Conservation (phyloP, 768 basidiomycete genomes). For the Termitomyces titanicus region DNA sequence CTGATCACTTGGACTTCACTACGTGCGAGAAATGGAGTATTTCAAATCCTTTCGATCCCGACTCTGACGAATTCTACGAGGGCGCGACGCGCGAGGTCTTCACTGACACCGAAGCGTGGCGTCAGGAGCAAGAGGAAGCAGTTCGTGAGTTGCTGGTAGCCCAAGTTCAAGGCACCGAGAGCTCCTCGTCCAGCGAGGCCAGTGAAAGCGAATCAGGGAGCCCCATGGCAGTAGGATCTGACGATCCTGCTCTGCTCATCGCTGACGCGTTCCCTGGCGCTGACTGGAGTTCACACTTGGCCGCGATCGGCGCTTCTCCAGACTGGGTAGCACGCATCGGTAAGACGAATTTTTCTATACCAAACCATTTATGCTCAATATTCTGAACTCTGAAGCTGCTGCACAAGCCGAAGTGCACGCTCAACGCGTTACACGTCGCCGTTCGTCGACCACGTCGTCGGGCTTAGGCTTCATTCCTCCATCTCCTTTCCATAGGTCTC, state of each 20-base stretch:
- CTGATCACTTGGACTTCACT: slow-evolving; percentile 13
- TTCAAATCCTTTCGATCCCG: slow-evolving; percentile 71
- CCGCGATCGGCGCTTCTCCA: slow-evolving; percentile 6
- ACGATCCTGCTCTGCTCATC: slow-evolving; percentile 37
- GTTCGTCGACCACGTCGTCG: slow-evolving; percentile 20
- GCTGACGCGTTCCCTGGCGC: slow-evolving; percentile 30
- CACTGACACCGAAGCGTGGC: slow-evolving; percentile 40
- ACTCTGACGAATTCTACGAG: slow-evolving; percentile 74
- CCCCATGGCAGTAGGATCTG: slow-evolving; percentile 43
- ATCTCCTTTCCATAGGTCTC: slow-evolving; percentile 19
- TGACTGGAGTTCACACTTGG: slow-evolving; percentile 20
- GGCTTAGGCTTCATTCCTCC: slow-evolving; percentile 19
- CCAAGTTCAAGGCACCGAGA: slow-evolving; percentile 26
- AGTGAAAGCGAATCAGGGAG: slow-evolving; percentile 45
- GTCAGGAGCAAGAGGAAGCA: slow-evolving; percentile 27
- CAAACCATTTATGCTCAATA: background rate
- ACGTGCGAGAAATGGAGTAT: slow-evolving; percentile 58
- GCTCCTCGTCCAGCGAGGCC: slow-evolving; percentile 37
- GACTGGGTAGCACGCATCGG: slow-evolving; percentile 6
- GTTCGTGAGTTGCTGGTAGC: slow-evolving; percentile 21
- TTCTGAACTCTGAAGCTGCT: slow-evolving; percentile 10
- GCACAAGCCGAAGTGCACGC: slow-evolving; percentile 6
- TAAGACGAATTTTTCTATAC: background rate
- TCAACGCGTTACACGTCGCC: slow-evolving; percentile 15
- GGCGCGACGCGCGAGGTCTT: slow-evolving; percentile 67